Evolutionary conservation across 495 filamentous ascomycete genomes (phyloP).

Genomic region (Rostrohypoxylon terebratum): DNA sequence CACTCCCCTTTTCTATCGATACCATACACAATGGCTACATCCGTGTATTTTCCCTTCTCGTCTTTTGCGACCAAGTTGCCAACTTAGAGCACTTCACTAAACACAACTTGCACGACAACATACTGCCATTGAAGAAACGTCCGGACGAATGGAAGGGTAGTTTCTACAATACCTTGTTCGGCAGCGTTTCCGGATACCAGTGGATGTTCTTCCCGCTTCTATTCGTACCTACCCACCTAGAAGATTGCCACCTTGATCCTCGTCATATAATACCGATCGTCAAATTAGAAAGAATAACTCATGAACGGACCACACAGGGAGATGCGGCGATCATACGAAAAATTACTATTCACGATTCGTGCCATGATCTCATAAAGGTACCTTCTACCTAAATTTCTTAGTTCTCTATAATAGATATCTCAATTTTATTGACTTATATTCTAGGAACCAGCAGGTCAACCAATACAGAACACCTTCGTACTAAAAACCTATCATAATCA

Average conservation of each 20-base stretch:
- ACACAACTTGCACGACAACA: conserved; percentile 29
- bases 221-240: conserved; percentile 30
- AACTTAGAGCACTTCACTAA: conserved; percentile 36
- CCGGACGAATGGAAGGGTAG: conserved; percentile 15
- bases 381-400: not conserved
- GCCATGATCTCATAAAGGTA: conserved; percentile 38
- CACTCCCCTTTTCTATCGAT: conserved; percentile 19
- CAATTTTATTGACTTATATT: conserved; percentile 10
- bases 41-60: conserved; percentile 45
- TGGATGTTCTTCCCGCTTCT: conserved; percentile 53
- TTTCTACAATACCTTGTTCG: conserved; percentile 39
- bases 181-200: conserved; percentile 48
- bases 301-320: conserved; percentile 11
- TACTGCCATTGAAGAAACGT: conserved; percentile 11
- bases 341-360: conserved; percentile 49
- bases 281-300: conserved; percentile 15
- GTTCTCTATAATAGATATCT: not conserved
- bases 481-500: conserved; percentile 56
- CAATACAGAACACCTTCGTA: conserved; percentile 49
- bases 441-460: conserved; percentile 14
- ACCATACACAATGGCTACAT: conserved; percentile 31
- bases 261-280: conserved; percentile 50
- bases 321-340: conserved; percentile 39
- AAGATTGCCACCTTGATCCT: conserved; percentile 35
- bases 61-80: conserved; percentile 29